phyloP scores from a whole-genome alignment of 371 early-diverging fungal genomes.

The Lichtheimia ornata region DNA sequence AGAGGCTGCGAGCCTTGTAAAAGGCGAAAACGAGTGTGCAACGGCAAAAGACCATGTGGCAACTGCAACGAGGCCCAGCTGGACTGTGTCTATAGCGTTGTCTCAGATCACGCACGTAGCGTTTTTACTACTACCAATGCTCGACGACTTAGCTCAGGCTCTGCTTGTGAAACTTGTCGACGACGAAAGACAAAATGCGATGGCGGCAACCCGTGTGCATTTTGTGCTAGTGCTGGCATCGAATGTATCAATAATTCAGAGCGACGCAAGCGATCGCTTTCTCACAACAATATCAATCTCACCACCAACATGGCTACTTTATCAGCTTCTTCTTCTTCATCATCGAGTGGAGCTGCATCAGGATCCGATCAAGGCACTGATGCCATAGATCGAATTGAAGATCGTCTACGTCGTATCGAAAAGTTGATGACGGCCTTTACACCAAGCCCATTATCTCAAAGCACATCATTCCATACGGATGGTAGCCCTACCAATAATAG shows the following conservation, averaged over 20 bases:
- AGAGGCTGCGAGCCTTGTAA: slow-evolving; percentile 31
- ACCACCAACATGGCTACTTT: not conserved
- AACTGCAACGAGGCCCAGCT: slow-evolving; percentile 19
- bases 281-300: not conserved
- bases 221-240: slow-evolving; percentile 42
- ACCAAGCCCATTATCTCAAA: slow-evolving; percentile 23
- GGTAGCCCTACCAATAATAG: not conserved
- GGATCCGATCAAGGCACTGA: slow-evolving; percentile 14
- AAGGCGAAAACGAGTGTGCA: slow-evolving; percentile 22
- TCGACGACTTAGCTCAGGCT: slow-evolving; percentile 47
- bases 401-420: slow-evolving; percentile 49
- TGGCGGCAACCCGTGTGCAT: slow-evolving; percentile 48
- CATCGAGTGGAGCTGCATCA: not conserved
- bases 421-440: slow-evolving; percentile 51
- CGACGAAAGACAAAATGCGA: slow-evolving; percentile 56
- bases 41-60: slow-evolving; percentile 28
- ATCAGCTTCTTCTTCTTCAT: slow-evolving; percentile 2
- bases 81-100: slow-evolving; percentile 31
- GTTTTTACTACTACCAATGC: slow-evolving; percentile 37
- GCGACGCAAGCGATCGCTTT: slow-evolving; percentile 25
- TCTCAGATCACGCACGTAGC: slow-evolving; percentile 27
- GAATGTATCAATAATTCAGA: slow-evolving; percentile 54
- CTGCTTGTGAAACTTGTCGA: slow-evolving; percentile 55
- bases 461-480: not conserved
- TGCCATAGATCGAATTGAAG: slow-evolving; percentile 52